A percentile compares a stretch with the other conserved stretches of the same genome.
These are phyloP conservation scores for Penicillium taxi DNA, from an alignment of 495 filamentous ascomycete genomes.

Conservation along the genomic window DNA sequence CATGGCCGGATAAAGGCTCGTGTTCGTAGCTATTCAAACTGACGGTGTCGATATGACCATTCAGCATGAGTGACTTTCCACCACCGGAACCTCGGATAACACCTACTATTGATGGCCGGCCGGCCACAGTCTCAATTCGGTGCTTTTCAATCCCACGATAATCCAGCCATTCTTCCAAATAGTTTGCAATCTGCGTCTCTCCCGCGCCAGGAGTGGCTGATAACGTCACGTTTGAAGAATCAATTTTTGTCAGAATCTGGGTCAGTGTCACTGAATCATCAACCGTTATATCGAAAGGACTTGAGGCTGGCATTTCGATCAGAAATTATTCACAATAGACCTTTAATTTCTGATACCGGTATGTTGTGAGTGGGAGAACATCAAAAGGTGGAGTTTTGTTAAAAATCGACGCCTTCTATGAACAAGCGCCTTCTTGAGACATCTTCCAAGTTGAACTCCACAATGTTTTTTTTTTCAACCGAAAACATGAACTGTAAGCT, in stretches of 20 bases:
- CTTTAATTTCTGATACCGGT: too few relatives aligned
- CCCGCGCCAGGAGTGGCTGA: conserved; percentile 30
- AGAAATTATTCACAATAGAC: too few relatives aligned
- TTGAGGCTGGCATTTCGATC: too few relatives aligned
- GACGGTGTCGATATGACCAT: conserved; percentile 44
- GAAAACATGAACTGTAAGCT: too few relatives aligned
- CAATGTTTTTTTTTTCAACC: too few relatives aligned
- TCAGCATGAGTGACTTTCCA: conserved; percentile 42
- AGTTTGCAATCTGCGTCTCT: conserved; percentile 34
- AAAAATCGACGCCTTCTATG: too few relatives aligned
- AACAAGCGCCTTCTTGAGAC: too few relatives aligned
- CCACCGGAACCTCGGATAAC: conserved; percentile 35
- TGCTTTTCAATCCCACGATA: conserved; percentile 40
- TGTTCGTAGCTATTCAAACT: conserved; percentile 34
- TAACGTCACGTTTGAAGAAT: conserved; percentile 39
- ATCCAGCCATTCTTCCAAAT: conserved; percentile 37
- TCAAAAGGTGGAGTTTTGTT: too few relatives aligned
- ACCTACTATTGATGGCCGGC: conserved; percentile 41
- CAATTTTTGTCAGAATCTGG: conserved; percentile 31
- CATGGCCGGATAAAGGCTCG: conserved; percentile 31
- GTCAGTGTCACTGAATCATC: conserved; percentile 30
- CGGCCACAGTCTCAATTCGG: conserved; percentile 31
- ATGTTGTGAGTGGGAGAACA: too few relatives aligned
- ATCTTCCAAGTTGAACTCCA: too few relatives aligned
- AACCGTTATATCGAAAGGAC: too few relatives aligned